Base-by-base conservation (phyloP, 352 stramenopile species). In the Phytophthora pseudosyringae region DNA sequence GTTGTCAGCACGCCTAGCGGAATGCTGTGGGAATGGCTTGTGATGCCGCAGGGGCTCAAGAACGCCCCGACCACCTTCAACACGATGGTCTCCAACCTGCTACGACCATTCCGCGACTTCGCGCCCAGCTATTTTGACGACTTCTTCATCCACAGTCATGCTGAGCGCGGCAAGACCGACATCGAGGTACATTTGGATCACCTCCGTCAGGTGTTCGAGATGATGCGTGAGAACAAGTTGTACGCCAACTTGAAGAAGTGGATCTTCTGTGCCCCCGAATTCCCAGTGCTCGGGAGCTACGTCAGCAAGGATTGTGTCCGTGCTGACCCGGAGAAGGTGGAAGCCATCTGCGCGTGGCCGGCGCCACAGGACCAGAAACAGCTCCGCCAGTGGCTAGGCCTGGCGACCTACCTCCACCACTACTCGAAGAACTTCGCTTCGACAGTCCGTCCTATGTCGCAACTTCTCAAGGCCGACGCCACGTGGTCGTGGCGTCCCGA, bases 231-330 rank as follows among this genome's bases (percentile, higher is more conserved):
- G 11, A 59, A 64, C 58, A 67, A 76, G 32, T 29, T 73, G 1
- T 73, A 64, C 38, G 59, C 63, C 3, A 35, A 68, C 48, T 62
- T 72, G 21, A 35, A 3, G 31, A 35, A 35, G 31, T 35, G 31
- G 1, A 35, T 11, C 10, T 35, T 11, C 54, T 56, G 65, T 15
- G 51, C 60, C 16, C 33, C 31, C 16, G 54, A 77, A 43, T 76
- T 78, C 21, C 69, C 47, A 25, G 56, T 74, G 11, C 49, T 80
- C 5, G 55, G 56, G 5, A 71, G 71, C 36, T 76, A 72, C 21
- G 36, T 67, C 48, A 55, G 49, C 48, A 38, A 12, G 32, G 8
- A 63, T 0, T 48, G 43, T 1, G 44, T 76, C 12, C 53, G 62
- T 38, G 57, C 57, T 26, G 61, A 71, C 26, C 58, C 39, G 0